Conservation (phyloP, 2,329 filamentous ascomycete species). For the Beauveria varroae region DNA sequence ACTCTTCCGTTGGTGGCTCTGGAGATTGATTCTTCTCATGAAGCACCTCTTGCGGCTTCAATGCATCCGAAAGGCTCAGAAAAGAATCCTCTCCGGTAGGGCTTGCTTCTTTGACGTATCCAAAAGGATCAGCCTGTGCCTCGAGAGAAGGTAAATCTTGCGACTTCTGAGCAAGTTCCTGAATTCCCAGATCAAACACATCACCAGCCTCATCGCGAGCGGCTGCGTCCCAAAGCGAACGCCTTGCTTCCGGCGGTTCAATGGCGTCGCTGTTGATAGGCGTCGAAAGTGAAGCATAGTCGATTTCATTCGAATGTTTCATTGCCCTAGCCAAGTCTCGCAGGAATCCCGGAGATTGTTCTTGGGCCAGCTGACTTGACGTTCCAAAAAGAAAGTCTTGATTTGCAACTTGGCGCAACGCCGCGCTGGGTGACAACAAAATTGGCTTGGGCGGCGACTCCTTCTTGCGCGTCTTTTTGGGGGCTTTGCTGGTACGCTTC, state of each 20-base stretch:
- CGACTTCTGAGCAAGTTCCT: constrained; percentile 47
- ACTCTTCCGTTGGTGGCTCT: background rate
- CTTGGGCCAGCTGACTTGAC: constrained; percentile 70
- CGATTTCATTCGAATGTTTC: constrained; percentile 44
- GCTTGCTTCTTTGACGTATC: constrained; percentile 23
- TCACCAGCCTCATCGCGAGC: constrained; percentile 59
- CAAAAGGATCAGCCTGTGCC: constrained; percentile 30
- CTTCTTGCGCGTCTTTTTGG: constrained; percentile 29
- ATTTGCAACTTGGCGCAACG: constrained; percentile 54
- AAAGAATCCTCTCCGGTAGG: constrained; percentile 16
- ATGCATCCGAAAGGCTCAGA: constrained; percentile 18
- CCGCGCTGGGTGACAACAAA: constrained; percentile 62
- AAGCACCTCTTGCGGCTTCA: constrained; percentile 12
- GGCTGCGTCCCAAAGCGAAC: constrained; percentile 62
- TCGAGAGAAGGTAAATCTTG: constrained; percentile 20
- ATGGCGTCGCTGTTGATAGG: constrained; percentile 31
- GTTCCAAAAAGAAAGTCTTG: constrained; percentile 83
- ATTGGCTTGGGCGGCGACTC: constrained; percentile 37
- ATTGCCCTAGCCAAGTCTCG: constrained; percentile 56
- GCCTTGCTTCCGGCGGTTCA: constrained; percentile 23
- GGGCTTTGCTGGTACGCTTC: constrained; percentile 27
- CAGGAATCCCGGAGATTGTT: constrained; percentile 61
- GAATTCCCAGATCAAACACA: constrained; percentile 53
- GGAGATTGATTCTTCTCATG: background rate
- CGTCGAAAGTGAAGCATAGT: constrained; percentile 32